These are phyloP conservation scores for Echeveria elegans DNA, from an alignment of 164 flowering plant species.

Conservation along the genomic window DNA sequence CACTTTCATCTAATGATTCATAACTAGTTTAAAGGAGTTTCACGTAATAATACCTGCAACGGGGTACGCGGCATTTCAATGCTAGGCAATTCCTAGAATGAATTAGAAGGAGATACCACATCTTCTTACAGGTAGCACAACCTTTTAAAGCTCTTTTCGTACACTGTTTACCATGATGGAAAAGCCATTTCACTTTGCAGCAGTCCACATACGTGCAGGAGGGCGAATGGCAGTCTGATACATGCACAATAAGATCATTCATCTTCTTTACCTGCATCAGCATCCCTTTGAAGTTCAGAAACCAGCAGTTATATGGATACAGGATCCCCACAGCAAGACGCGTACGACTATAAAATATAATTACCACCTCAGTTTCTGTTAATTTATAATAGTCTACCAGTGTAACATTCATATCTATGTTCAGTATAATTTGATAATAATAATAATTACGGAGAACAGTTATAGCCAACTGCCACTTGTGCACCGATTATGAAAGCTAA, in stretches of 20 bases:
- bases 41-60: constrained; percentile 71
- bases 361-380: too few species aligned
- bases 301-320: too few species aligned
- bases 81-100: constrained; percentile 96
- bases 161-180: constrained; percentile 88
- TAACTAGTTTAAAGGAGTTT: not conserved
- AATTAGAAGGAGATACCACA: constrained; percentile 96
- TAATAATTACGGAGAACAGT: not conserved
- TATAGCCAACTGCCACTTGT: not conserved
- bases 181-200: constrained; percentile 89
- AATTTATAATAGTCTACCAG: too few species aligned
- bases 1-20: too few species aligned
- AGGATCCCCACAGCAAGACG: too few species aligned
- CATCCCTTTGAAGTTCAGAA: not conserved
- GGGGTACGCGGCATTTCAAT: constrained; percentile 84
- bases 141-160: constrained; percentile 78
- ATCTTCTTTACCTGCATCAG: constrained; percentile 17
- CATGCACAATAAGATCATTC: constrained; percentile 92
- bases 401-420: not conserved
- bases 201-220: constrained; percentile 81
- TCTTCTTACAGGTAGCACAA: constrained; percentile 81
- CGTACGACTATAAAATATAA: too few species aligned
- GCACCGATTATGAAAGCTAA: not conserved
- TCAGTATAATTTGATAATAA: not conserved
- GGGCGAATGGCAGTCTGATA: constrained; percentile 78